Conservation (phyloP, 2,329 filamentous ascomycete species). For the Phialophora chinensis region DNA sequence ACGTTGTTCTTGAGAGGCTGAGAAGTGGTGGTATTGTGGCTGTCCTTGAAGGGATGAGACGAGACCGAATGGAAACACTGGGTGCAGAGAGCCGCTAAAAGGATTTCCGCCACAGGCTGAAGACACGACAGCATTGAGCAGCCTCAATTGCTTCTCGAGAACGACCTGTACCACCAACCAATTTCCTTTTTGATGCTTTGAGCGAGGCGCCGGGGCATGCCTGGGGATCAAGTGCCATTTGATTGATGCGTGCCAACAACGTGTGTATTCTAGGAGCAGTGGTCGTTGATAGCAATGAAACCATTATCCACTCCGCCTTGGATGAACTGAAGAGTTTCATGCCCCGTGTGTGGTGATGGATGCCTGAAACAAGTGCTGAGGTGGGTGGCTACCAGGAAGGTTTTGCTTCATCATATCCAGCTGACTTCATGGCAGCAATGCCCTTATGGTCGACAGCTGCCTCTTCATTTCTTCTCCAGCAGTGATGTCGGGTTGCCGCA, state of each 20-base stretch:
- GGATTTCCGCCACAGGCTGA: constrained; percentile 33
- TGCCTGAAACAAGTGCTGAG: not conserved
- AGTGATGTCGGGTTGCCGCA: not conserved
- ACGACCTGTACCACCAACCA: constrained; percentile 30
- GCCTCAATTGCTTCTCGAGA: constrained; percentile 21
- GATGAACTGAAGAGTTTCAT: not conserved
- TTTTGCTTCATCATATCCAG: not conserved
- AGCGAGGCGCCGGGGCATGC: constrained; percentile 35
- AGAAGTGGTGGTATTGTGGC: constrained; percentile 69
- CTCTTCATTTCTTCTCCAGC: not conserved
- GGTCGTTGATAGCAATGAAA: constrained; percentile 12
- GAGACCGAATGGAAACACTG: constrained; percentile 58
- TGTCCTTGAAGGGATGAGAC: constrained; percentile 73
- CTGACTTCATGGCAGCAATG: not conserved
- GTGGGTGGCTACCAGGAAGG: not conserved
- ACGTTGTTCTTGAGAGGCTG: constrained; percentile 67
- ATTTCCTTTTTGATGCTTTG: constrained; percentile 23
- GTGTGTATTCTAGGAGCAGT: constrained; percentile 9
- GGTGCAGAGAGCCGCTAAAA: constrained; percentile 50
- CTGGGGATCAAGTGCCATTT: constrained; percentile 1
- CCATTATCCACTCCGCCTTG: constrained; percentile 3
- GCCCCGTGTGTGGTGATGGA: not conserved
- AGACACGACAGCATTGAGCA: constrained; percentile 25
- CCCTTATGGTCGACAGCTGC: not conserved
- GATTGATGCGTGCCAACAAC: not conserved